Percentiles rank a stretch among this genome's conserved stretches.
These are phyloP conservation scores for Nidula niveotomentosa DNA, from an alignment of 1,284 basidiomycete species.

Conservation along the genomic window DNA sequence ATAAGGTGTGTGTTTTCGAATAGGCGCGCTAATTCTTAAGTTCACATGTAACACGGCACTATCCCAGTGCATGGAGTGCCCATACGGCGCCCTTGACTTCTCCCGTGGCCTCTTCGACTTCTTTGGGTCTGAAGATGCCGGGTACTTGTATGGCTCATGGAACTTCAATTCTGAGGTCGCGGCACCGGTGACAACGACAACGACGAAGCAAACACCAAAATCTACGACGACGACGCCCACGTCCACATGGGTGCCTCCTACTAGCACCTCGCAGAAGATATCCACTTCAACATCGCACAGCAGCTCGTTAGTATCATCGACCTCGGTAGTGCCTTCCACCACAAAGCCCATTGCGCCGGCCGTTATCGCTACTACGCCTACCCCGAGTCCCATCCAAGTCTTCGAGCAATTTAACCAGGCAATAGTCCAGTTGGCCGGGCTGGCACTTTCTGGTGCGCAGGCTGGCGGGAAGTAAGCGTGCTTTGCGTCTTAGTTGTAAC, in stretches of 20 bases:
- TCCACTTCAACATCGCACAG: no score
- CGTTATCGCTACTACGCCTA: not conserved
- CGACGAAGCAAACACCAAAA: not conserved
- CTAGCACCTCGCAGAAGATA: not conserved
- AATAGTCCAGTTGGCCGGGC: not conserved
- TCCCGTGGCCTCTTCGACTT: constrained; percentile 66
- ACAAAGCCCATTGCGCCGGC: not conserved
- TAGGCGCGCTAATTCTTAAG: no score
- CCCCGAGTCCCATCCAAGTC: not conserved
- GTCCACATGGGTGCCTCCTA: not conserved
- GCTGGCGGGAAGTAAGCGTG: no score
- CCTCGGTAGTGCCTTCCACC: not conserved
- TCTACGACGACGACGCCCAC: not conserved
- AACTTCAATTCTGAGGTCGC: constrained; percentile 17
- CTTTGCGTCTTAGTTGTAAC: no score
- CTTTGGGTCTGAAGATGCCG: constrained; percentile 43
- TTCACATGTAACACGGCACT: not conserved
- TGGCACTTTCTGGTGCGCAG: no score
- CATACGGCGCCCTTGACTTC: constrained; percentile 70
- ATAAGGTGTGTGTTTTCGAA: constrained; percentile 39
- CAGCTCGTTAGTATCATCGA: no score
- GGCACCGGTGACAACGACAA: not conserved
- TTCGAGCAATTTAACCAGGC: not conserved
- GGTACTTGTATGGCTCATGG: constrained; percentile 57
- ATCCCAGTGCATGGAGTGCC: constrained; percentile 60